Percentiles rank a stretch among this genome's conserved stretches.
Conservation (phyloP, 139 green algal genomes). For the Chlamydomonas sp. region DNA sequence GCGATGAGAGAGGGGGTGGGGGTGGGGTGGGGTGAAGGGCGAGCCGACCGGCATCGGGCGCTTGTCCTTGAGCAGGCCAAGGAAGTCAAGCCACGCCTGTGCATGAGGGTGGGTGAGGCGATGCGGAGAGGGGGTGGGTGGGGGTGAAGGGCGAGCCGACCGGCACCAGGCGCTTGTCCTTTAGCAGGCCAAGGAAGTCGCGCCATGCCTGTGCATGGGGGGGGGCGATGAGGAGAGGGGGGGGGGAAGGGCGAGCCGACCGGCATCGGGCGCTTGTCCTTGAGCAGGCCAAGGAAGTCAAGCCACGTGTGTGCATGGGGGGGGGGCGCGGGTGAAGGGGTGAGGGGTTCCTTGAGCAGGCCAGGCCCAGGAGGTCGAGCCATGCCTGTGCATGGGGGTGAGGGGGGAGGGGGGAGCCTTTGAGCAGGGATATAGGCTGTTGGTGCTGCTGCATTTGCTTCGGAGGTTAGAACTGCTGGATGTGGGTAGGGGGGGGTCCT, state of each 20-base stretch:
- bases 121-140: neutral
- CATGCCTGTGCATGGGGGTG: no score
- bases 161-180: constrained; percentile 63
- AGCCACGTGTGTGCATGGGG: constrained; percentile 56
- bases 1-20: neutral
- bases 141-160: neutral
- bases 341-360: neutral
- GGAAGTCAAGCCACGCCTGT: neutral
- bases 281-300: constrained; percentile 71
- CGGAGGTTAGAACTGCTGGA: constrained; percentile 71
- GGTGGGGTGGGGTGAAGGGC: neutral
- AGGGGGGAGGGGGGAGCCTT: no score
- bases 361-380: constrained; percentile 67
- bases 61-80: constrained; percentile 31
- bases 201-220: constrained; percentile 27
- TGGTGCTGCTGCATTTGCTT: constrained; percentile 57
- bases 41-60: neutral
- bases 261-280: constrained; percentile 46
- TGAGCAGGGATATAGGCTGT: constrained; percentile 39
- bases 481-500: constrained; percentile 51
- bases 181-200: constrained; percentile 69
- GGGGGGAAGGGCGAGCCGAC: constrained; percentile 64
- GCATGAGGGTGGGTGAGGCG: neutral
- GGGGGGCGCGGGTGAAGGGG: neutral
- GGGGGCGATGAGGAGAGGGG: constrained; percentile 42